Conservation (phyloP, 352 stramenopile species). For the Phytophthora ohioensis region DNA sequence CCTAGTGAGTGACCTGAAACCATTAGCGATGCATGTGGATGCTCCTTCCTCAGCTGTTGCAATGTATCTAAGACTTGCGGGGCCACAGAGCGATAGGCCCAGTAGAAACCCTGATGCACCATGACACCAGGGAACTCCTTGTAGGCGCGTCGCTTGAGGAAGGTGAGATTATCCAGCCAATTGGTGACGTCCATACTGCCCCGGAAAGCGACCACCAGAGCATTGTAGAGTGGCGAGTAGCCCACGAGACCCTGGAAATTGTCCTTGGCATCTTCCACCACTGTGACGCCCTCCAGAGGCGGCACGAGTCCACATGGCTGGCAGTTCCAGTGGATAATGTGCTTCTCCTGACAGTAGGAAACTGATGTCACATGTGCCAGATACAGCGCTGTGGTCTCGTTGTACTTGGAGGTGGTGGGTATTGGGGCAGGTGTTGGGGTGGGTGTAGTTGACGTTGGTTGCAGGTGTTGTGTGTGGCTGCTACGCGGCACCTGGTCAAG, state of each 20-base stretch:
- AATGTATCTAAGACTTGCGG: constrained; percentile 55
- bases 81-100: constrained; percentile 75
- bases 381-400: constrained; percentile 73
- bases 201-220: constrained; percentile 79
- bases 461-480: not conserved
- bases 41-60: constrained; percentile 33
- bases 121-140: constrained; percentile 59
- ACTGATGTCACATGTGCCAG: constrained; percentile 81
- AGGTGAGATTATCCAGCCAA: constrained; percentile 89
- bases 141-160: constrained; percentile 80
- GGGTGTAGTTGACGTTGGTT: not conserved
- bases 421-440: not conserved
- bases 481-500: constrained; percentile 11
- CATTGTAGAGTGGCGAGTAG: constrained; percentile 61
- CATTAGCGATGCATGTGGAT: constrained; percentile 61
- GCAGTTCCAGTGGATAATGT: constrained; percentile 83
- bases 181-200: constrained; percentile 87
- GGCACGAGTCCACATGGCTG: constrained; percentile 70
- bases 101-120: constrained; percentile 87
- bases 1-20: constrained; percentile 83
- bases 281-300: constrained; percentile 51
- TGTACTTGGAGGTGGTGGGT: constrained; percentile 50
- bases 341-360: constrained; percentile 72
- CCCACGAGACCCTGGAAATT: constrained; percentile 86
- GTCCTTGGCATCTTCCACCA: constrained; percentile 76